Evolutionary conservation across 768 basidiomycete genomes (phyloP), one percentile per base, ranked within the genome.

Genomic region (Exidia glandulosa): DNA sequence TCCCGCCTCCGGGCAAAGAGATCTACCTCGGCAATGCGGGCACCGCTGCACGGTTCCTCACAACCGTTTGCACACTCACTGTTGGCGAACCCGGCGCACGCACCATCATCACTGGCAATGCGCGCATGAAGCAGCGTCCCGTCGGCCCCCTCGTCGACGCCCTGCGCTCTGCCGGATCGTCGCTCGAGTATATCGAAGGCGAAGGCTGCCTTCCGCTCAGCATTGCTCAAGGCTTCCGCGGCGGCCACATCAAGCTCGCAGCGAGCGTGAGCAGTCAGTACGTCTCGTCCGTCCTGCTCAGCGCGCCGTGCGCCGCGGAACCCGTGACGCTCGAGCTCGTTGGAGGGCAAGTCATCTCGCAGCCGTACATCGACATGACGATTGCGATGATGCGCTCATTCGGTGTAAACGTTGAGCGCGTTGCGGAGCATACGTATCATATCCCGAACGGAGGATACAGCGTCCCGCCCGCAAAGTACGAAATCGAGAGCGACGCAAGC

Each of bases 321-420:
- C 79, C 87, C n/a, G 82, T 96, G 61, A 86, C 84, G 2, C 85
- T 98, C 57, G 88, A 96, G 73, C 81, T 99, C 62, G 88, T 83
- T 0, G 96, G 95, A 12, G 95, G 93, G 0, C 86, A 90, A 61
- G 96, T 98, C 68, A 97, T 99, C 70, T 96, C 93, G 4, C 95
- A 98, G 74, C 94, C 94, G 0, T 99, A 98, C 76, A 98, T 99
- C 72, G 94, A 99, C 75, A 97, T 98, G 96, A 98, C 96, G 9
- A 88, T 96, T 65, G 85, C 93, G 9, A 96, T 99, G 87, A 98
- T 99, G 96, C 79, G 79, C 63, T 83, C 87, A 7, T 99, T 99
- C 69, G 95, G 94, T 3, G 77, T 97, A 62, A 65, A 77, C 9
- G 94, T 93, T 56, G 73, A 74, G 19, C 82, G 95, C 54, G 78